These are phyloP conservation scores for Auricularia sp. DNA, from an alignment of 768 basidiomycete species.

Conservation along the genomic window DNA sequence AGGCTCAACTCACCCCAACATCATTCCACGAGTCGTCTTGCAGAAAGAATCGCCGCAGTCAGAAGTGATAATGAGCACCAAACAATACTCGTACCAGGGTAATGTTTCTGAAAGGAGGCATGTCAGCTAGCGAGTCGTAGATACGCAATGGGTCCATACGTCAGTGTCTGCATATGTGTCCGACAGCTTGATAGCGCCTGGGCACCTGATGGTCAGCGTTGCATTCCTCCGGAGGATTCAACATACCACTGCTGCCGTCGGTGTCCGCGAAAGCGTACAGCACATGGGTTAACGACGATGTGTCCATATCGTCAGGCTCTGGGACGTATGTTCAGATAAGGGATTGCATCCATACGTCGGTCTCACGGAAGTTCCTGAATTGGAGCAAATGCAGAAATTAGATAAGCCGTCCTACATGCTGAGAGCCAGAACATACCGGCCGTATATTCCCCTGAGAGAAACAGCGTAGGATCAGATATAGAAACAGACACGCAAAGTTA, in stretches of 20 bases:
- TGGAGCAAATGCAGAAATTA: background rate
- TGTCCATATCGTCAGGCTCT: conserved; percentile 58
- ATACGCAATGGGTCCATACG: background rate
- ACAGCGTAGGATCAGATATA: background rate
- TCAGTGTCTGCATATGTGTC: background rate
- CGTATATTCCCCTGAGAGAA: conserved; percentile 41
- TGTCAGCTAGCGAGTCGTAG: conserved; percentile 2
- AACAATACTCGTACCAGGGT: conserved; percentile 25
- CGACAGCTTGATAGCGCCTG: background rate
- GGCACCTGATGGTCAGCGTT: background rate
- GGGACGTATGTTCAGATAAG: conserved; percentile 9
- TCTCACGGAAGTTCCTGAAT: conserved; percentile 46
- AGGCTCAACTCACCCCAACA: conserved; percentile 41
- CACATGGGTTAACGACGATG: conserved; percentile 59
- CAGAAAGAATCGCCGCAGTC: no score
- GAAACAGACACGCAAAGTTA: background rate
- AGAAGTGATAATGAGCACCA: no score
- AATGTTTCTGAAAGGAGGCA: conserved; percentile 32
- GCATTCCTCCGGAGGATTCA: background rate
- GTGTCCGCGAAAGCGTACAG: conserved; percentile 63
- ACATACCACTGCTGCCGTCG: conserved; percentile 58
- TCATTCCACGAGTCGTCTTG: conserved; percentile 24
- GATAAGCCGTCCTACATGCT: background rate
- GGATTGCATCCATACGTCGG: conserved; percentile 3
- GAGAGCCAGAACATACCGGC: conserved; percentile 3